Conservation (phyloP, 2,329 filamentous ascomycete genomes). For the Magnaporthiopsis incrustans region DNA sequence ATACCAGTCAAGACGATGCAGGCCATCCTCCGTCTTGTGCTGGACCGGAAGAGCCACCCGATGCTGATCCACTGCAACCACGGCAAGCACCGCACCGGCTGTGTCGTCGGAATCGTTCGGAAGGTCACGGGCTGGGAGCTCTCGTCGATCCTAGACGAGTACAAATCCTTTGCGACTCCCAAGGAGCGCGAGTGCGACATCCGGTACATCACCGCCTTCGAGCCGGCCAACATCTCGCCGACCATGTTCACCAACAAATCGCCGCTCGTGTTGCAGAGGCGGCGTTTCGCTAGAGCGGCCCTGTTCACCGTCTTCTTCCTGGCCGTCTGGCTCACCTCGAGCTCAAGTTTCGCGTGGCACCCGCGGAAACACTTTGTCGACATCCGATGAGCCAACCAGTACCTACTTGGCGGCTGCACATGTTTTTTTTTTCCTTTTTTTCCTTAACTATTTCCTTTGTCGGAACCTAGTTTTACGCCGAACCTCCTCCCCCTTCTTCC, state of each 20-base stretch:
- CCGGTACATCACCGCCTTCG: slow-evolving; percentile 46
- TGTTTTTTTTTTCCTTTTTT: not conserved
- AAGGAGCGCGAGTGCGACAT: slow-evolving; percentile 55
- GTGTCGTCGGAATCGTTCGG: slow-evolving; percentile 73
- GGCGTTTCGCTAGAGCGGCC: slow-evolving; percentile 32
- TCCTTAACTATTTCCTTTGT: not conserved
- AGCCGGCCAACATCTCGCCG: slow-evolving; percentile 27
- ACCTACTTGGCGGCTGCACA: not conserved
- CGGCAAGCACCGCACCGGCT: slow-evolving; percentile 86
- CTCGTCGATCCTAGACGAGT: slow-evolving; percentile 60
- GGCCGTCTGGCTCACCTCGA: slow-evolving; percentile 28
- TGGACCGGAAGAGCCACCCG: slow-evolving; percentile 68
- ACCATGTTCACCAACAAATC: slow-evolving; percentile 17
- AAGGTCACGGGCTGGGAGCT: slow-evolving; percentile 63
- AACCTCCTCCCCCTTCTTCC: not conserved
- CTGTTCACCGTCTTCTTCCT: slow-evolving; percentile 33
- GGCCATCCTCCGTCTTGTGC: slow-evolving; percentile 60
- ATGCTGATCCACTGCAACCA: slow-evolving; percentile 90
- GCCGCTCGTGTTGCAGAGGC: not conserved
- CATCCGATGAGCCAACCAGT: not conserved
- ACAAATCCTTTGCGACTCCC: slow-evolving; percentile 54
- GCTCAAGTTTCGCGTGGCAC: slow-evolving; percentile 2
- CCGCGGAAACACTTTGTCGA: not conserved
- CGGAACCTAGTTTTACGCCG: not conserved
- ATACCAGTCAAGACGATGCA: slow-evolving; percentile 62